A percentile compares a stretch with the other conserved stretches of the same genome.
Evolutionary conservation across 192 early-diverging fungal species (phyloP).

Genomic region (Coemansia sp.): DNA sequence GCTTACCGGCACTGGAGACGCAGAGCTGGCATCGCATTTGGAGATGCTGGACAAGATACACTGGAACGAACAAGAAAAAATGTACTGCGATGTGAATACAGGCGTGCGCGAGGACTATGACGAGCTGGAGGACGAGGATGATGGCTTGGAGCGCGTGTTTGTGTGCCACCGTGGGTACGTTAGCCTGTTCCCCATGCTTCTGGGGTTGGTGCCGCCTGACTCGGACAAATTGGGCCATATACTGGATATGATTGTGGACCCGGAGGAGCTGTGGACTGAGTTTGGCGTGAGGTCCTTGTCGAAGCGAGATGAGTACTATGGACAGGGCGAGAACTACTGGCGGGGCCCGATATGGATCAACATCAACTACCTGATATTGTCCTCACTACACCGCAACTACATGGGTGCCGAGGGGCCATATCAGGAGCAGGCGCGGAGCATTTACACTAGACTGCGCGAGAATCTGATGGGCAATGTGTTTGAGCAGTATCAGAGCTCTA

Average conservation of each 20-base stretch:
- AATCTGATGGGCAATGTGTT: slow-evolving; percentile 77
- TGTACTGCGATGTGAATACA: slow-evolving; percentile 46
- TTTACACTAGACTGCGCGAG: slow-evolving; percentile 71
- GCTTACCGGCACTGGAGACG: neutral
- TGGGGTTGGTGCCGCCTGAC: slow-evolving; percentile 68
- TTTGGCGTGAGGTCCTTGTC: slow-evolving; percentile 71
- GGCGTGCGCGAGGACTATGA: slow-evolving; percentile 32
- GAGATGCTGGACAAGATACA: slow-evolving; percentile 29
- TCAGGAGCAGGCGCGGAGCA: slow-evolving; percentile 62
- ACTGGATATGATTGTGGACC: slow-evolving; percentile 75
- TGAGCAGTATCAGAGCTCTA: slow-evolving; percentile 70
- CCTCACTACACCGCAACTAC: slow-evolving; percentile 69
- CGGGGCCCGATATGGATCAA: slow-evolving; percentile 93
- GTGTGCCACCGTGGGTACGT: slow-evolving; percentile 56
- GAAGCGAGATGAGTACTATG: slow-evolving; percentile 60
- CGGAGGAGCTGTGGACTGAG: slow-evolving; percentile 78
- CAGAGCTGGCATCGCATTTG: slow-evolving; percentile 14
- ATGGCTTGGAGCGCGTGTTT: slow-evolving; percentile 26
- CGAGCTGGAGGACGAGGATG: slow-evolving; percentile 40
- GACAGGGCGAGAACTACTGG: slow-evolving; percentile 92
- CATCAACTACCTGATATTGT: slow-evolving; percentile 80
- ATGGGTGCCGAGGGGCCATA: slow-evolving; percentile 60
- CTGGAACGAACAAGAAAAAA: slow-evolving; percentile 37
- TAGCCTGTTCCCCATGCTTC: slow-evolving; percentile 77
- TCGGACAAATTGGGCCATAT: slow-evolving; percentile 69